Conservation (phyloP, 768 basidiomycete species). For the Pleurotus salmoneostramineus region DNA sequence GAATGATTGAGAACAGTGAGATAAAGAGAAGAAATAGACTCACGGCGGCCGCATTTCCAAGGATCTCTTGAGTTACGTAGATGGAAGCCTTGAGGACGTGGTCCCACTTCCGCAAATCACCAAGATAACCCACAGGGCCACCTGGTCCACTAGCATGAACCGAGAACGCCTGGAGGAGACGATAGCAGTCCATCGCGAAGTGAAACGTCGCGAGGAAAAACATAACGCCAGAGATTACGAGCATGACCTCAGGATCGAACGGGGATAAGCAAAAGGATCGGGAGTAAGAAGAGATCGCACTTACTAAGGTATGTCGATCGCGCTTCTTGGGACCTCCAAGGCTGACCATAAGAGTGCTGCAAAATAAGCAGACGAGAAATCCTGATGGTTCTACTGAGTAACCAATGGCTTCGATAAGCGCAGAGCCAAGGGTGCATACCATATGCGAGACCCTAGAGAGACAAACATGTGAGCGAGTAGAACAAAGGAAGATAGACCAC, state of each 20-base stretch:
- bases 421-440: neutral
- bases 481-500: neutral
- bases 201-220: constrained; percentile 15
- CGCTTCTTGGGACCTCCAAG: neutral
- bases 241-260: constrained; percentile 10
- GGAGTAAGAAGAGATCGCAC: neutral
- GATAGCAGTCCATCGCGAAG: constrained; percentile 13
- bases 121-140: constrained; percentile 13
- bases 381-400: neutral
- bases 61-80: constrained; percentile 15
- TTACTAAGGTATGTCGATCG: constrained; percentile 8
- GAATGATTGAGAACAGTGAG: neutral
- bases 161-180: constrained; percentile 12
- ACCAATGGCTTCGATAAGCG: neutral
- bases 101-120: constrained; percentile 12
- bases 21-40: neutral
- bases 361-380: constrained; percentile 11
- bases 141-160: constrained; percentile 7
- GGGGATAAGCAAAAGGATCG: neutral
- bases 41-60: constrained; percentile 16
- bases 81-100: constrained; percentile 15
- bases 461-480: neutral
- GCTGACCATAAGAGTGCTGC: constrained; percentile 11
- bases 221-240: constrained; percentile 13
- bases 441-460: neutral